Evolutionary conservation across 306 rosid species (phyloP).

Genomic region (barrel medic (Medicago truncatula)): DNA sequence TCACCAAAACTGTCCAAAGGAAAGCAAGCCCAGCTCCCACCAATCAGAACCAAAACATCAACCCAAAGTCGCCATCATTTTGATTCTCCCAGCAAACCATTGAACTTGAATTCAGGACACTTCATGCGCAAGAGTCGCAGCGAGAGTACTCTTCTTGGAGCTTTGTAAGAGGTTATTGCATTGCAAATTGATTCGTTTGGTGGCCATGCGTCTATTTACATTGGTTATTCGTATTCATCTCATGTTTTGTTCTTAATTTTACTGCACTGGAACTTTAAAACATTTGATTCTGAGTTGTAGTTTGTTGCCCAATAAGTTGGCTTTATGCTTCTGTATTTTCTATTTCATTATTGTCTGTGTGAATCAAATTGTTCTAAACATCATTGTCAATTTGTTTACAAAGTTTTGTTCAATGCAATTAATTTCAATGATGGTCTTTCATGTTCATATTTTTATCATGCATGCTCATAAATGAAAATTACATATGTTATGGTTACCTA

Average conservation of each 20-base stretch:
- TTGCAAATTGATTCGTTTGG: constrained; percentile 9
- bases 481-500: not conserved
- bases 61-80: constrained; percentile 46
- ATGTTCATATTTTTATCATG: not conserved
- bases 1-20: constrained; percentile 55
- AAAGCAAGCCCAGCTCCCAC: constrained; percentile 63
- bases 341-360: constrained; percentile 15
- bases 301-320: constrained; percentile 32
- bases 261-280: constrained; percentile 10
- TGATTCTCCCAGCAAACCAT: constrained; percentile 50
- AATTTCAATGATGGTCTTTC: too few relatives aligned
- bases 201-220: constrained; percentile 36
- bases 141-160: constrained; percentile 71
- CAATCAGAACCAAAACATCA: constrained; percentile 56
- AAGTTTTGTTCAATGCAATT: too few relatives aligned
- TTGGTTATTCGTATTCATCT: constrained; percentile 16
- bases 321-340: constrained; percentile 20
- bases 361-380: constrained; percentile 20
- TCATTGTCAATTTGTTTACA: constrained; percentile 17
- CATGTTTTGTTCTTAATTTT: not conserved
- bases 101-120: constrained; percentile 39
- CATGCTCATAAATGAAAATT: not conserved
- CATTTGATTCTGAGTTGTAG: constrained; percentile 36
- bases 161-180: constrained; percentile 53
- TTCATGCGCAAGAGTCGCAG: constrained; percentile 80